Conservation (phyloP, 2,329 filamentous ascomycete species). For the Colletotrichum navitas region DNA sequence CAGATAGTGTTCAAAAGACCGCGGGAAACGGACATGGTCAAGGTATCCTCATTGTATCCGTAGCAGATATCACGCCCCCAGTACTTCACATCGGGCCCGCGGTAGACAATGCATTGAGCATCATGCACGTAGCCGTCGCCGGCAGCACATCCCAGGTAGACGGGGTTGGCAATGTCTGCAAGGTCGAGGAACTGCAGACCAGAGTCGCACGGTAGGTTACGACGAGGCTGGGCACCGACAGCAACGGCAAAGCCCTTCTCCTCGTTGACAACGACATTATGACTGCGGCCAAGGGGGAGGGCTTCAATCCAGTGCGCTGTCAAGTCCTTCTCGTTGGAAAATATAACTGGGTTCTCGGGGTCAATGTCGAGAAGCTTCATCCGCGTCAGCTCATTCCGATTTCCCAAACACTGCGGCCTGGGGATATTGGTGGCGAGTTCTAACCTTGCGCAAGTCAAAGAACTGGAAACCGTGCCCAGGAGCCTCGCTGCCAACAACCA, state of each 20-base stretch:
- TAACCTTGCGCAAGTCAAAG: conserved; percentile 66
- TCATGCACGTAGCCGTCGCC: conserved; percentile 72
- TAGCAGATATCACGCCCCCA: conserved; percentile 67
- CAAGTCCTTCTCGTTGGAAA: conserved; percentile 47
- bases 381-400: not conserved
- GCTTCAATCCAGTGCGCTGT: conserved; percentile 49
- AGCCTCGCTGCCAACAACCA: conserved; percentile 54
- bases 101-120: conserved; percentile 69
- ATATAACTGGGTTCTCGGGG: conserved; percentile 51
- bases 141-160: conserved; percentile 65
- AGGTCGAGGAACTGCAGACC: conserved; percentile 71
- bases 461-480: conserved; percentile 67
- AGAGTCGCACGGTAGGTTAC: conserved; percentile 56
- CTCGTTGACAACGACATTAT: conserved; percentile 63
- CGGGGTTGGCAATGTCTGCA: conserved; percentile 64
- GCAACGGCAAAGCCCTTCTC: conserved; percentile 61
- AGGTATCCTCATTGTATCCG: conserved; percentile 65
- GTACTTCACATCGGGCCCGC: conserved; percentile 62
- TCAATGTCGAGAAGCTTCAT: conserved; percentile 55
- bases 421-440: not conserved
- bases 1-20: no score
- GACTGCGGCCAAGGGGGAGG: conserved; percentile 54
- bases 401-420: not conserved
- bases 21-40: conserved; percentile 55
- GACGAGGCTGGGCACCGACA: conserved; percentile 56